A percentile compares a stretch with the other conserved stretches of the same genome.
These are phyloP conservation scores for Quercus variabilis DNA, from an alignment of 306 rosid species.

Conservation along the genomic window DNA sequence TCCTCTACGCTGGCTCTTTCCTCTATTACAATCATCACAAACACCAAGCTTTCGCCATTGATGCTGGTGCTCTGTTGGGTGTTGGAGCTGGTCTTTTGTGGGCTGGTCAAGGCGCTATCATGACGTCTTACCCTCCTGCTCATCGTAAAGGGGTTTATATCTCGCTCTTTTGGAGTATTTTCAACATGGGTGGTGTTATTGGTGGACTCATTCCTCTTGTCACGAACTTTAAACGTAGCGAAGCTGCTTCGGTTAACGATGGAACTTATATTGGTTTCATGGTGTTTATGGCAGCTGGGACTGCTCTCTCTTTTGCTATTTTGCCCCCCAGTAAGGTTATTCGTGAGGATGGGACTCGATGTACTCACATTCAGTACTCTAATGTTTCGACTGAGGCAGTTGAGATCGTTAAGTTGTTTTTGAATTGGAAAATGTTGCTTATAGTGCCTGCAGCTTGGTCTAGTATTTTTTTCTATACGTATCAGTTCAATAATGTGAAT, in stretches of 20 bases:
- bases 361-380: constrained; percentile 63
- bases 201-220: constrained; percentile 82
- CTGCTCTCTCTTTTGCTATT: constrained; percentile 48
- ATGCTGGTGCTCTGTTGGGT: constrained; percentile 69
- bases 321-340: constrained; percentile 62
- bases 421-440: constrained; percentile 80
- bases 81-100: constrained; percentile 84
- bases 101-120: constrained; percentile 89
- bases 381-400: constrained; percentile 38
- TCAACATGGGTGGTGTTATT: constrained; percentile 91
- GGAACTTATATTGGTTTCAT: constrained; percentile 85
- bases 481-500: constrained; percentile 83
- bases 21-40: constrained; percentile 82
- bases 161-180: constrained; percentile 82
- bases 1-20: constrained; percentile 80
- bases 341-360: constrained; percentile 70
- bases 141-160: constrained; percentile 80
- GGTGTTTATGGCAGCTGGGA: constrained; percentile 69
- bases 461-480: constrained; percentile 79
- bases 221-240: constrained; percentile 47
- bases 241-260: constrained; percentile 68
- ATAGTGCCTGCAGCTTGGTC: constrained; percentile 84
- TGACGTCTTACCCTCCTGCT: constrained; percentile 88
- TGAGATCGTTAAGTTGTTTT: constrained; percentile 53
- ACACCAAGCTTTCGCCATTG: constrained; percentile 53